These are phyloP conservation scores for Parsonsia alboflavescens DNA, from an alignment of 257 asterid species.

Conservation along the genomic window DNA sequence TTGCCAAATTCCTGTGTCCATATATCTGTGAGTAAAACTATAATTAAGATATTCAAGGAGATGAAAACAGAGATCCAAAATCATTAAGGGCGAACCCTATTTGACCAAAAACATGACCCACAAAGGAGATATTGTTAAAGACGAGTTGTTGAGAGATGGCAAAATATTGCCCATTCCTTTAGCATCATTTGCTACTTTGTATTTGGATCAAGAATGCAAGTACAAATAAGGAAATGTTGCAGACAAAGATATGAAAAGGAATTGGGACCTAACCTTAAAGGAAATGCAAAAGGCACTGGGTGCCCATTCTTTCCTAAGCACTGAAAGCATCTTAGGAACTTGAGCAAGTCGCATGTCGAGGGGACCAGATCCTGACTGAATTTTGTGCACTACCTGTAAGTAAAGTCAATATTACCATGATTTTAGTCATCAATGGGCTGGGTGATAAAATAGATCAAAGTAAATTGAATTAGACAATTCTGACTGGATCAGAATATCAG, in stretches of 20 bases:
- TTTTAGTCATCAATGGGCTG: not conserved
- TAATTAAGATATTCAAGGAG: not conserved
- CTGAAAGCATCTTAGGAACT: constrained; percentile 89
- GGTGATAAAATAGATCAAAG: not conserved
- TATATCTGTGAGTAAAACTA: not conserved
- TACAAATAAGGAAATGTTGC: not conserved
- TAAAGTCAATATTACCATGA: not conserved
- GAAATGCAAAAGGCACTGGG: constrained; percentile 90
- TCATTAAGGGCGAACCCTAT: not conserved
- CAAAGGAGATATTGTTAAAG: not conserved
- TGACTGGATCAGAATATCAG: not conserved
- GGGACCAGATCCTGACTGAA: constrained; percentile 91
- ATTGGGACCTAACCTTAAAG: constrained; percentile 53
- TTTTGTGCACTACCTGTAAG: constrained; percentile 67
- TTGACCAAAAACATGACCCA: not conserved
- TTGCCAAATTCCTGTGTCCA: not conserved
- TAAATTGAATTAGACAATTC: not conserved
- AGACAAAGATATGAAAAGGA: not conserved
- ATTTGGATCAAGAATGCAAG: not conserved
- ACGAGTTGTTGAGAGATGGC: not conserved
- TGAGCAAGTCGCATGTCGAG: constrained; percentile 87
- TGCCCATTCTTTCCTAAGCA: constrained; percentile 85
- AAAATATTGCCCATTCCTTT: not conserved
- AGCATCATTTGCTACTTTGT: not conserved
- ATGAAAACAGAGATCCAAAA: not conserved